Evolutionary conservation across 768 basidiomycete species (phyloP).

Genomic region (Tremella yokohamensis): DNA sequence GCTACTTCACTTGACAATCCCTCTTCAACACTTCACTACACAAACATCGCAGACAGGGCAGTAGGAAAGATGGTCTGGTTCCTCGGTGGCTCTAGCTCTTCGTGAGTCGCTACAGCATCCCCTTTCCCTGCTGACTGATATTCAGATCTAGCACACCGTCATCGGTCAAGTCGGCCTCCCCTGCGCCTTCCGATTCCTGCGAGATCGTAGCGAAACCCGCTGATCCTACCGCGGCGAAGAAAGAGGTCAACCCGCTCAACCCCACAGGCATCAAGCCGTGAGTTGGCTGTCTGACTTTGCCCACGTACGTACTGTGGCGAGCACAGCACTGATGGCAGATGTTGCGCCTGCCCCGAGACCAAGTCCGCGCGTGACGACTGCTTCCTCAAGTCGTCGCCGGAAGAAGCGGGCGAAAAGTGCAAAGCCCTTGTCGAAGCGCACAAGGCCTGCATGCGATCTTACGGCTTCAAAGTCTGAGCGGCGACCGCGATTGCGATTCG

Average conservation of each 20-base stretch:
- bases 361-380: conserved; percentile 91
- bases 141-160: conserved; percentile 2
- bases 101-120: conserved; percentile 13
- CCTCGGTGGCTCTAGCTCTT: neutral
- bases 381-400: conserved; percentile 64
- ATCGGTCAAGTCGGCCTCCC: no score
- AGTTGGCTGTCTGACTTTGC: conserved; percentile 45
- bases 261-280: conserved; percentile 94
- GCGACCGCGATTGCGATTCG: neutral
- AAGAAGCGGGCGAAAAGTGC: conserved; percentile 74
- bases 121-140: neutral
- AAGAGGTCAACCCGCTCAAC: conserved; percentile 70
- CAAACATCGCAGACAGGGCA: no score
- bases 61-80: no score
- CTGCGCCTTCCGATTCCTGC: conserved; percentile 15
- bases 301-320: neutral
- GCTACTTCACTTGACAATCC: no score
- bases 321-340: conserved; percentile 57
- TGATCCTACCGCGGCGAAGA: conserved; percentile 22
- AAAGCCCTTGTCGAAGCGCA: conserved; percentile 73
- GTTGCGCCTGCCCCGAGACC: conserved; percentile 92
- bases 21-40: no score
- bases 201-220: conserved; percentile 19
- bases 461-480: conserved; percentile 72
- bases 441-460: conserved; percentile 80